These are phyloP conservation scores for Xylaria intraflava DNA, from an alignment of 495 filamentous ascomycete genomes.

Conservation along the genomic window DNA sequence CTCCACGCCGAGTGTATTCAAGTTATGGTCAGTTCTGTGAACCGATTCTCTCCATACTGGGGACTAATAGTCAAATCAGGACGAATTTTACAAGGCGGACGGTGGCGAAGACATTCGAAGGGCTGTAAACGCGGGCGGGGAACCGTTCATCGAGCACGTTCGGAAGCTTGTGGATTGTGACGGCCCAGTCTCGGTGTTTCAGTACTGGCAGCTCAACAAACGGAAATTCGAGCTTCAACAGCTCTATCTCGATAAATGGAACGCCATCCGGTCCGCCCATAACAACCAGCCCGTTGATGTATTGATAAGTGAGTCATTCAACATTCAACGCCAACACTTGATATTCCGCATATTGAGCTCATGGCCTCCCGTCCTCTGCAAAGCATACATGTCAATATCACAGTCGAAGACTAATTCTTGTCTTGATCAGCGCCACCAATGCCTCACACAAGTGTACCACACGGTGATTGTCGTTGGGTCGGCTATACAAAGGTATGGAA, in stretches of 20 bases:
- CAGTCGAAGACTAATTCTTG: too few species aligned
- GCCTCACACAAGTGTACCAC: conserved; percentile 28
- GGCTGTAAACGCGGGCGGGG: conserved; percentile 45
- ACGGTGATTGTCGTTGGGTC: conserved; percentile 22
- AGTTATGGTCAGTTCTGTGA: conserved; percentile 36
- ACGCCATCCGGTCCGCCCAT: conserved; percentile 13
- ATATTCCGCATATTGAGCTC: too few species aligned
- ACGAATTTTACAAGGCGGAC: conserved; percentile 48
- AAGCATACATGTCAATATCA: too few species aligned
- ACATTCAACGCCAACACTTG: too few species aligned
- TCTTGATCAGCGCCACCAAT: conserved; percentile 17
- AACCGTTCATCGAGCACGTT: conserved; percentile 47
- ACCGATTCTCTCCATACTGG: neutral
- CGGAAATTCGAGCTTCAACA: conserved; percentile 19
- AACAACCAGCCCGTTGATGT: conserved; percentile 21
- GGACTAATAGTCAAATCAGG: conserved; percentile 18
- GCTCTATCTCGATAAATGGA: conserved; percentile 21
- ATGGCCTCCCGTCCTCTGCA: too few species aligned
- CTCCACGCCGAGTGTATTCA: conserved; percentile 52
- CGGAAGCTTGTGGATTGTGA: conserved; percentile 39
- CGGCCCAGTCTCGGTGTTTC: conserved; percentile 47
- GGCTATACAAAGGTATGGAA: conserved; percentile 33
- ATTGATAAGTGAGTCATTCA: conserved; percentile 14
- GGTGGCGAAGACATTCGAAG: conserved; percentile 47
- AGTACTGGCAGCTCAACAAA: conserved; percentile 49